These are phyloP conservation scores for Hymenoscyphus occultus DNA, from an alignment of 2,329 filamentous ascomycete genomes.

Conservation along the genomic window DNA sequence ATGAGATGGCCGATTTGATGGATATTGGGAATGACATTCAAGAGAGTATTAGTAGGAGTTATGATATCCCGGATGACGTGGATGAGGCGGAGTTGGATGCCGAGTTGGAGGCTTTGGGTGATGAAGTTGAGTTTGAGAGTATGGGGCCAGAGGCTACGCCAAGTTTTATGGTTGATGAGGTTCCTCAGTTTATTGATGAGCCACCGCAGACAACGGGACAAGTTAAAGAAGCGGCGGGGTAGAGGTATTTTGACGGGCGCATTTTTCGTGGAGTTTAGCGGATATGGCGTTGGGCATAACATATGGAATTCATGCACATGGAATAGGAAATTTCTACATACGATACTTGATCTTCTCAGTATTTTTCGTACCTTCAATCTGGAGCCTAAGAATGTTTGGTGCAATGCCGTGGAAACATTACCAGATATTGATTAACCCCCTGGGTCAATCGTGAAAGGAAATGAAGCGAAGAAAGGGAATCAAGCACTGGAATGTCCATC, in stretches of 20 bases:
- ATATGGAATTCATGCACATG: not conserved
- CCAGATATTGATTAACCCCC: too few species aligned
- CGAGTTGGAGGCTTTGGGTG: conserved; percentile 88
- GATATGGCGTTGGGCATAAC: not conserved
- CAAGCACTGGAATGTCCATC: too few species aligned
- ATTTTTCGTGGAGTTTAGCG: not conserved
- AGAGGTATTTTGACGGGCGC: not conserved
- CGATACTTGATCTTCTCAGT: not conserved
- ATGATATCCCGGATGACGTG: conserved; percentile 94
- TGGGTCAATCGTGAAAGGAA: too few species aligned
- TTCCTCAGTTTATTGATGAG: conserved; percentile 90
- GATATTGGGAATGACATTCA: conserved; percentile 98
- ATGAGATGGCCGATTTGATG: conserved; percentile 98
- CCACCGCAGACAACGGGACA: conserved; percentile 70
- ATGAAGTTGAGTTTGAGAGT: conserved; percentile 87
- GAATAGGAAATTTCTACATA: not conserved
- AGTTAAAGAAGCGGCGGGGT: conserved; percentile 76
- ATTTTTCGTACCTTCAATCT: not conserved
- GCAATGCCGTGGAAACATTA: too few species aligned
- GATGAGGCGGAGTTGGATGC: conserved; percentile 96
- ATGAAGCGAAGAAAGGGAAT: too few species aligned
- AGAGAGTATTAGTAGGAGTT: conserved; percentile 84
- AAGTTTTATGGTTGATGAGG: conserved; percentile 85
- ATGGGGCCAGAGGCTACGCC: conserved; percentile 59
- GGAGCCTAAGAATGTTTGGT: not conserved